phyloP scores from a whole-genome alignment of 192 early-diverging fungal genomes.

The Geranomyces variabilis region DNA sequence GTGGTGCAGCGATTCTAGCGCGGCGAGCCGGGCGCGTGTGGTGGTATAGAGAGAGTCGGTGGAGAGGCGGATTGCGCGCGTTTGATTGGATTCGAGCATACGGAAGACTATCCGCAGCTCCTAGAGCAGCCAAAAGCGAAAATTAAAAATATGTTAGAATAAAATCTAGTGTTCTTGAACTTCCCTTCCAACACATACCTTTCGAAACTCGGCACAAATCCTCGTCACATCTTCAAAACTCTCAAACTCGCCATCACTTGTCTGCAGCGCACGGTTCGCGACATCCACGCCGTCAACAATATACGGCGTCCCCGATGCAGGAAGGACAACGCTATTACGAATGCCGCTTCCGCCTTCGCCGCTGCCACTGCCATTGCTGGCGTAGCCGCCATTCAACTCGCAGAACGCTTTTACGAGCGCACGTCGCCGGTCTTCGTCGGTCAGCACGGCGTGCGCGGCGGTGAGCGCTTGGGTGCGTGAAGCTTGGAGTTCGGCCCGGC shows the following conservation, averaged over 20 bases:
- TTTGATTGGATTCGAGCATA: conserved; percentile 31
- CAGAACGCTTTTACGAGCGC: neutral
- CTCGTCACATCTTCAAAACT: conserved; percentile 7
- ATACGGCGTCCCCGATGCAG: neutral
- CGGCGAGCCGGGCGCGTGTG: neutral
- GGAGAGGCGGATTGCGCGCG: neutral
- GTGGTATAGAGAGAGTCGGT: neutral
- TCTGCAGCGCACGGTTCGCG: conserved; percentile 4
- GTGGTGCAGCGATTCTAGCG: conserved; percentile 1
- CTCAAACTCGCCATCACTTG: neutral
- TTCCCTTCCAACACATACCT: neutral
- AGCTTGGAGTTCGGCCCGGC: too few relatives aligned
- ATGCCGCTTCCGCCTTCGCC: too few relatives aligned
- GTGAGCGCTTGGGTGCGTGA: neutral
- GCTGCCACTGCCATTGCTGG: neutral
- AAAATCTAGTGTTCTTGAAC: too few relatives aligned
- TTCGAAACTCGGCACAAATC: conserved; percentile 8
- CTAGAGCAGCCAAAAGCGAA: neutral
- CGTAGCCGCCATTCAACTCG: neutral
- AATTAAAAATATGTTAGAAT: neutral
- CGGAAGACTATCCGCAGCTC: conserved; percentile 16
- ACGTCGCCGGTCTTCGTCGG: conserved; percentile 7
- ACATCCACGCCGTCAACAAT: neutral
- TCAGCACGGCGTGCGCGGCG: neutral
- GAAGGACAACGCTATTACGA: too few relatives aligned